Percentiles rank a stretch among this genome's conserved stretches.
These are phyloP conservation scores for Mycosphaerelloides madeirae DNA, from an alignment of 2,329 filamentous ascomycete species.

Conservation along the genomic window DNA sequence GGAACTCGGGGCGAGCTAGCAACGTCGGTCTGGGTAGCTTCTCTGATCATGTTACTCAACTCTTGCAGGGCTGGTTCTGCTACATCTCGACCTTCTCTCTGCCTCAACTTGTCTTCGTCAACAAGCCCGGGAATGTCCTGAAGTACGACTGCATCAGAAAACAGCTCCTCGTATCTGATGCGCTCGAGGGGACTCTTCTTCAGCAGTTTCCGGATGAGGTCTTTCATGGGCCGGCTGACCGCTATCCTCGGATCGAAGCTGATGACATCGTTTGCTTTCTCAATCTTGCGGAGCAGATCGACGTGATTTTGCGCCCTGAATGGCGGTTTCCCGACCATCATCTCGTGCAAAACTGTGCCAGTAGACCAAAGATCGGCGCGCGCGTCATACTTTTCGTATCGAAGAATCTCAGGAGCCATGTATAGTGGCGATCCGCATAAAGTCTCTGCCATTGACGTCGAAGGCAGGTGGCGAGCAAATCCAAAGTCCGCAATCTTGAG, in stretches of 20 bases:
- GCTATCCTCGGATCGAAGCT: slow-evolving; percentile 54
- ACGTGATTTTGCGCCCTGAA: slow-evolving; percentile 94
- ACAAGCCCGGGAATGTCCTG: slow-evolving; percentile 31
- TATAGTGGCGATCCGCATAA: slow-evolving; percentile 95
- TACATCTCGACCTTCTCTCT: slow-evolving; percentile 12
- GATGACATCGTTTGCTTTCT: slow-evolving; percentile 80
- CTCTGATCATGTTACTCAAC: slow-evolving; percentile 30
- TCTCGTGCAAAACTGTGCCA: slow-evolving; percentile 90
- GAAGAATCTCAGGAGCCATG: slow-evolving; percentile 96
- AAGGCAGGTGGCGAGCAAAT: slow-evolving; percentile 88
- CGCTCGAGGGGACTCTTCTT: slow-evolving; percentile 83
- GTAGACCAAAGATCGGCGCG: slow-evolving; percentile 98
- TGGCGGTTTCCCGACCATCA: slow-evolving; percentile 84
- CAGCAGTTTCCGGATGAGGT: slow-evolving; percentile 71
- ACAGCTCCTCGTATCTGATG: slow-evolving; percentile 81
- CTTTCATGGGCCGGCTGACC: slow-evolving; percentile 72
- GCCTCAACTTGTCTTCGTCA: slow-evolving; percentile 28
- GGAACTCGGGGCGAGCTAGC: not conserved
- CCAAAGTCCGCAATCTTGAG: slow-evolving; percentile 97
- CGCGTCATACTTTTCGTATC: slow-evolving; percentile 95
- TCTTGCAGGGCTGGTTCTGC: slow-evolving; percentile 27
- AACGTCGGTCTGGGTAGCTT: slow-evolving; percentile 8
- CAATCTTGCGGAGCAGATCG: slow-evolving; percentile 86
- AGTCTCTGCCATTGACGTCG: slow-evolving; percentile 89
- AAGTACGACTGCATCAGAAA: slow-evolving; percentile 52